phyloP scores from a whole-genome alignment of 106 monocot genomes.

The Apostasia shenzhenica region DNA sequence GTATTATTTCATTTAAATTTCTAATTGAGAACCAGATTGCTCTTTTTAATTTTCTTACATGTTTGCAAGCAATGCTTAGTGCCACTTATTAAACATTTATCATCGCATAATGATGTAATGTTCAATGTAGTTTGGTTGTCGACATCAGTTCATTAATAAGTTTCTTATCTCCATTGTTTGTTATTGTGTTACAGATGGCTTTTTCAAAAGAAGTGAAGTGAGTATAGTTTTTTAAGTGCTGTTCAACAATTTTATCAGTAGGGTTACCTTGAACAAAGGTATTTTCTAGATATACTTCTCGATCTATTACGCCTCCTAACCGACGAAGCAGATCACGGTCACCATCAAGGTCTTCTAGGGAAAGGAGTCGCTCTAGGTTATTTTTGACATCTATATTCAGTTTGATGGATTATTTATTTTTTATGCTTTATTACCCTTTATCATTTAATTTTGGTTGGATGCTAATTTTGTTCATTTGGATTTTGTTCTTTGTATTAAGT shows the following conservation, averaged over 20 bases:
- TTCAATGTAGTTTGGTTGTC: background rate
- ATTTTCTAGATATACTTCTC: conserved; percentile 43
- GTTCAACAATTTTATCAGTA: background rate
- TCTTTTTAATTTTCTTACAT: no score
- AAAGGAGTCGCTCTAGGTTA: conserved; percentile 44
- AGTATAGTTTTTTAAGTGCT: background rate
- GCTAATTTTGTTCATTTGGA: background rate
- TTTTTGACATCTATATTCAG: background rate
- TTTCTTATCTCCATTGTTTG: background rate
- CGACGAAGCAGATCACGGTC: conserved; percentile 26
- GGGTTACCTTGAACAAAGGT: background rate
- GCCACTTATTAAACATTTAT: no score
- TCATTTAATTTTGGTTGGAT: conserved; percentile 3
- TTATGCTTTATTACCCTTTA: background rate
- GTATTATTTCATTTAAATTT: no score
- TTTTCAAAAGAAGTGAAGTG: conserved; percentile 23
- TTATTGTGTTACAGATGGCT: conserved; percentile 20
- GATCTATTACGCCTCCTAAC: conserved; percentile 45
- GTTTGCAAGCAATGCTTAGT: no score
- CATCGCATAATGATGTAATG: no score
- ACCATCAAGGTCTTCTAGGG: conserved; percentile 33
- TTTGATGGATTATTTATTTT: background rate
- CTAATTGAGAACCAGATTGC: no score
- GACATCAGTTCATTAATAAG: background rate
- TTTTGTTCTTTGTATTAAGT: background rate